Evolutionary conservation across 495 filamentous ascomycete genomes (phyloP), one percentile per base, ranked within the genome.

Genomic region (Xylaria flabelliformis): DNA sequence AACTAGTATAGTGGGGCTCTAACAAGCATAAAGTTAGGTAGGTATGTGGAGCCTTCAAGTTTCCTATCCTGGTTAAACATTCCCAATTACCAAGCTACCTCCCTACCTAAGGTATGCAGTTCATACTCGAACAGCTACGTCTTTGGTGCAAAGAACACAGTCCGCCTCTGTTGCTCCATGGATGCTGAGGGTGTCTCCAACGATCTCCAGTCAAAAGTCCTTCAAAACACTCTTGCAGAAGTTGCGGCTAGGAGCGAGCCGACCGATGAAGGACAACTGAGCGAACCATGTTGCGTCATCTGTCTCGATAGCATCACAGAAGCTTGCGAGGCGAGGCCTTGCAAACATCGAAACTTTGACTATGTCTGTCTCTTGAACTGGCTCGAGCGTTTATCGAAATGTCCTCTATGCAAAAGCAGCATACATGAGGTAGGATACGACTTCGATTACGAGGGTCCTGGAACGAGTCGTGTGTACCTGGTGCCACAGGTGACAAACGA

Each of bases 281-380:
- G 56, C 58, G 76, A 81, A 66, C 69, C 76, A 75, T 85, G 83
- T 77, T 92, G 90, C 79, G 88, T 91, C 66, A 90, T 92, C 76
- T 97, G 94, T 79, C 88, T 97, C 62, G 91, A 94, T 70, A 77
- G 81, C 58, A 85, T 97, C 80, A 88, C 90, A 6, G 93, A 95
- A 74, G 82, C 89, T 48, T 92, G 91, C 69, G 81, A 90, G 21
- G 89, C 92, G 5, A 82, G 87, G 48, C 93, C 94, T 21, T 97
- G 94, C 86, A 85, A 86, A 24, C 94, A 97, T 84, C 80, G 86
- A 59, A 90, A 89, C 75, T 97, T 96, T 79, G 93, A 97, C 82
- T 95, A 93, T 78, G 75, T 94, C 15, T 97, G 94, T 76, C 87
- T 97, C 12, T 78, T 92, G 24, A 94, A 88, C 82, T 97, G 94